Conservation (phyloP, 2,329 filamentous ascomycete genomes). For the Acephala macrosclerotiorum region DNA sequence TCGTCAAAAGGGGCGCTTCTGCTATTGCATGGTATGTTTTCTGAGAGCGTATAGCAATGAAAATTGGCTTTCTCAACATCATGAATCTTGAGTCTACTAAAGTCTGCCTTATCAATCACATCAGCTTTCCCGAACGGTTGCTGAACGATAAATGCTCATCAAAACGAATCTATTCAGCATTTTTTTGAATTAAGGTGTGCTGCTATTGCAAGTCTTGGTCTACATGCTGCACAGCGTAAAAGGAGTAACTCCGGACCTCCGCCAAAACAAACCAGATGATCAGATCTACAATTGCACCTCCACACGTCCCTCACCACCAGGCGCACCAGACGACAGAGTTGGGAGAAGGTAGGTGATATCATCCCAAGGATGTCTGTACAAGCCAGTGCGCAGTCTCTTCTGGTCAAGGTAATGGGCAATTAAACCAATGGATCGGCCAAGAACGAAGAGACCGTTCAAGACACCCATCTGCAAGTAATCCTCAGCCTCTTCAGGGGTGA, state of each 20-base stretch:
- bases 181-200: slow-evolving; percentile 26
- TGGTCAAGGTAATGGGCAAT: slow-evolving; percentile 99
- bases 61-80: background rate
- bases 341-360: slow-evolving; percentile 96
- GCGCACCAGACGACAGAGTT: slow-evolving; percentile 74
- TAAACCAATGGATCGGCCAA: slow-evolving; percentile 95
- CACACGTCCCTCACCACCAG: slow-evolving; percentile 84
- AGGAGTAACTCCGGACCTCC: slow-evolving; percentile 31
- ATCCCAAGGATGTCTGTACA: slow-evolving; percentile 99
- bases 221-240: slow-evolving; percentile 33
- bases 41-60: slow-evolving; percentile 7
- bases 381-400: slow-evolving; percentile 97
- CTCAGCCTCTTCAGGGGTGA: slow-evolving; percentile 94
- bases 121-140: too few relatives aligned
- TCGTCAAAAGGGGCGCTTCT: background rate
- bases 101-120: too few relatives aligned
- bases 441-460: slow-evolving; percentile 98
- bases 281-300: slow-evolving; percentile 74
- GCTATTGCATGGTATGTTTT: background rate
- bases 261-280: slow-evolving; percentile 15
- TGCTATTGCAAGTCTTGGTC: slow-evolving; percentile 34
- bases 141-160: background rate
- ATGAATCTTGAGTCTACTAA: too few relatives aligned
- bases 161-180: slow-evolving; percentile 12
- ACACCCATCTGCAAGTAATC: slow-evolving; percentile 99